Percentiles rank a stretch among this genome's conserved stretches.
Evolutionary conservation across 2,329 filamentous ascomycete species (phyloP).

Genomic region (Penicillium hordei): DNA sequence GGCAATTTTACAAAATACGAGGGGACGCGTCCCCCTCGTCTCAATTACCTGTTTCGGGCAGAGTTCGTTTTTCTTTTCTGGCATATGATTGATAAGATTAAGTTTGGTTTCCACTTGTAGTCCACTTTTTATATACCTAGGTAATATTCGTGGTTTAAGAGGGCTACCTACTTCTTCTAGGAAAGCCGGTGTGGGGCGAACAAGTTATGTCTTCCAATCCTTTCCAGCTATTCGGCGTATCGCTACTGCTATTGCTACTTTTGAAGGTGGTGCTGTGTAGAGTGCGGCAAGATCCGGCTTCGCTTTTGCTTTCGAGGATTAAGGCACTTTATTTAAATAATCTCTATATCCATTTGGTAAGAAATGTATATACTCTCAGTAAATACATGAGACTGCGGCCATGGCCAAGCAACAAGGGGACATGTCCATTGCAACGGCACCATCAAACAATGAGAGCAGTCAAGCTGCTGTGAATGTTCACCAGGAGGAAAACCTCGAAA

Average conservation of each 20-base stretch:
- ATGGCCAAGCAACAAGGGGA: slow-evolving; percentile 8
- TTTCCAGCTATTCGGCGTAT: neutral
- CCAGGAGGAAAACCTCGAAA: slow-evolving; percentile 1
- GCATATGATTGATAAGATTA: slow-evolving; percentile 6
- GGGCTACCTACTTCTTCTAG: neutral
- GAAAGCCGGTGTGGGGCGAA: neutral
- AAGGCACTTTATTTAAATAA: neutral
- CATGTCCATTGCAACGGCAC: neutral
- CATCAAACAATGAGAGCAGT: neutral
- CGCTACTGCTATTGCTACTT: neutral
- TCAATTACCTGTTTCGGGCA: neutral
- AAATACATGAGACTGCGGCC: neutral
- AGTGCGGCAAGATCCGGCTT: neutral
- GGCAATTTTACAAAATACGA: neutral
- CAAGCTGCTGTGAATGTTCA: neutral
- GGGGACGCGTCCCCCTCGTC: neutral
- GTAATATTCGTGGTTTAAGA: neutral
- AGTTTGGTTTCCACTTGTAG: neutral
- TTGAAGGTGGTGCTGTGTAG: neutral
- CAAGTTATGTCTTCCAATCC: too few relatives aligned
- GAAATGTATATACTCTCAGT: neutral
- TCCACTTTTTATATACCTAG: neutral
- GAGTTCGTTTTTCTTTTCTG: neutral
- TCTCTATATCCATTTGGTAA: neutral
- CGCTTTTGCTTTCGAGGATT: neutral